Evolutionary conservation across 768 basidiomycete genomes (phyloP), one percentile per base, ranked within the genome.

Genomic region (Dioszegia hungarica): DNA sequence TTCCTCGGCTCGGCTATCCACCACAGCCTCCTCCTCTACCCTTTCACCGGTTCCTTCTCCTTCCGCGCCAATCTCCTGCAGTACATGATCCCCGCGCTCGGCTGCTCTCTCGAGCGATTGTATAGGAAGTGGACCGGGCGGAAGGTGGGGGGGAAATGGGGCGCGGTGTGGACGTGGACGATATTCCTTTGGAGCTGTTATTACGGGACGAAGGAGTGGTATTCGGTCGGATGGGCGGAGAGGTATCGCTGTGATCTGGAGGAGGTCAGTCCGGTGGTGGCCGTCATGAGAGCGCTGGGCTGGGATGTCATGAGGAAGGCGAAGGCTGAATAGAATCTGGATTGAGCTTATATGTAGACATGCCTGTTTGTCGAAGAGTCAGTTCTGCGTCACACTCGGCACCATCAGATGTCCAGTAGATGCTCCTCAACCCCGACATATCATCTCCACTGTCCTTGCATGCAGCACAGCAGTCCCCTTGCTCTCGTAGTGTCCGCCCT

Each of bases 401-500:
- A n/a, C n/a, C n/a, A n/a, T n/a, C n/a, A n/a, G n/a, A n/a, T n/a
- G n/a, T n/a, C n/a, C n/a, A n/a, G n/a, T n/a, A n/a, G n/a, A n/a
- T n/a, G n/a, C n/a, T n/a, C n/a, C n/a, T n/a, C n/a, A n/a, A n/a
- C n/a, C n/a, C n/a, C n/a, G n/a, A n/a, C n/a, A n/a, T n/a, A n/a
- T n/a, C n/a, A n/a, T n/a, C n/a, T n/a, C n/a, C n/a, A n/a, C n/a
- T n/a, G 15, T 11, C 47, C 31, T 36, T 22, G n/a, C 25, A 49
- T 6, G 10, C 49, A 12, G 34, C 31, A 9, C 10, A 6, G 9
- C 47, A 9, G 6, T 12, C 2, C 6, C 33, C n/a, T 9, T 17
- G 12, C 19, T 43, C n/a, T 12, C 2, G 20, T 14, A n/a, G 6
- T 67, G 66, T 67, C 12, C 25, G 66, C 63, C 66, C 59, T 62